These are phyloP conservation scores for grape (Vitis vinifera) DNA, from an alignment of 164 flowering plant genomes.

Conservation along the genomic window ASM3070453v1 NC_081819.1:20609501-20610000, in stretches of 20 bases:
- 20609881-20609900: slow-evolving; percentile 34
- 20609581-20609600: slow-evolving; percentile 75
- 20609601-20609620: slow-evolving; percentile 62
- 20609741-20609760: no score
- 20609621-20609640: slow-evolving; percentile 85
- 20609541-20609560: slow-evolving; percentile 44
- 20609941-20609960: slow-evolving; percentile 12
- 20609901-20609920: slow-evolving; percentile 19
- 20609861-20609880: slow-evolving; percentile 35
- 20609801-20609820: slow-evolving; percentile 7
- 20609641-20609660: slow-evolving; percentile 54
- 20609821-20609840: slow-evolving; percentile 8
- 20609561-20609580: slow-evolving; percentile 79
- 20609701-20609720: slow-evolving; percentile 15
- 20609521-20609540: no score
- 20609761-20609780: no score
- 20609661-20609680: slow-evolving; percentile 37
- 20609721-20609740: no score
- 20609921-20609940: slow-evolving; percentile 5
- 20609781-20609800: background rate
- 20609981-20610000: slow-evolving; percentile 1
- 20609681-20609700: slow-evolving; percentile 24
- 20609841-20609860: slow-evolving; percentile 28
- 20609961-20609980: slow-evolving; percentile 17
- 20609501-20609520: no score